phyloP scores from a whole-genome alignment of 495 filamentous ascomycete genomes.

The Penicillium ochrochloron region DNA sequence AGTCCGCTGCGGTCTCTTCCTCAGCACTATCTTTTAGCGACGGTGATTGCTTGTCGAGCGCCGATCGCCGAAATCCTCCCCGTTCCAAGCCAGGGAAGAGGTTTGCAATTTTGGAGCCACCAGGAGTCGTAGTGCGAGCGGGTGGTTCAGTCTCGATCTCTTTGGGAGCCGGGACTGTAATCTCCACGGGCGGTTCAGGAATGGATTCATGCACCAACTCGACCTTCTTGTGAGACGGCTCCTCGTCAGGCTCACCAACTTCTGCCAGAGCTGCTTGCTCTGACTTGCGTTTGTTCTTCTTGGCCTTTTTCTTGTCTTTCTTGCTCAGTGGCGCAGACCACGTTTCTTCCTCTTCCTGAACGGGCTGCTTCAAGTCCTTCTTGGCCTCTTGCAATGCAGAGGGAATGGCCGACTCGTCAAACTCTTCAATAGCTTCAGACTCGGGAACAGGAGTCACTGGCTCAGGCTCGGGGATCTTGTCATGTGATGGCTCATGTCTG shows the following conservation, averaged over 20 bases:
- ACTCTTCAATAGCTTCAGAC: slow-evolving; percentile 38
- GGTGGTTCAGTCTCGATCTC: slow-evolving; percentile 30
- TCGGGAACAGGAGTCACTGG: slow-evolving; percentile 36
- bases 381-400: slow-evolving; percentile 30
- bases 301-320: slow-evolving; percentile 39
- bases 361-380: slow-evolving; percentile 16
- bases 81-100: slow-evolving; percentile 48
- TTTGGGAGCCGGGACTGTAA: slow-evolving; percentile 9
- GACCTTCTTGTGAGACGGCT: slow-evolving; percentile 16
- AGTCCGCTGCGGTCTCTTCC: slow-evolving; percentile 50
- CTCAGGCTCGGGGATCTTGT: slow-evolving; percentile 34
- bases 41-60: slow-evolving; percentile 26
- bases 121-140: slow-evolving; percentile 27
- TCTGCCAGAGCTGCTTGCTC: slow-evolving; percentile 23
- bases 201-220: slow-evolving; percentile 21
- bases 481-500: slow-evolving; percentile 29
- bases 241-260: slow-evolving; percentile 8
- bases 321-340: slow-evolving; percentile 27
- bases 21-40: slow-evolving; percentile 53
- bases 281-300: slow-evolving; percentile 36
- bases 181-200: slow-evolving; percentile 14
- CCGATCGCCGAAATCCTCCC: slow-evolving; percentile 38
- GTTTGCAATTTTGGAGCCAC: slow-evolving; percentile 41
- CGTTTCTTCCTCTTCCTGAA: slow-evolving; percentile 23
- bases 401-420: slow-evolving; percentile 38